Evolutionary conservation across 2,329 filamentous ascomycete species (phyloP).

Genomic region (Cercospora sojina): DNA sequence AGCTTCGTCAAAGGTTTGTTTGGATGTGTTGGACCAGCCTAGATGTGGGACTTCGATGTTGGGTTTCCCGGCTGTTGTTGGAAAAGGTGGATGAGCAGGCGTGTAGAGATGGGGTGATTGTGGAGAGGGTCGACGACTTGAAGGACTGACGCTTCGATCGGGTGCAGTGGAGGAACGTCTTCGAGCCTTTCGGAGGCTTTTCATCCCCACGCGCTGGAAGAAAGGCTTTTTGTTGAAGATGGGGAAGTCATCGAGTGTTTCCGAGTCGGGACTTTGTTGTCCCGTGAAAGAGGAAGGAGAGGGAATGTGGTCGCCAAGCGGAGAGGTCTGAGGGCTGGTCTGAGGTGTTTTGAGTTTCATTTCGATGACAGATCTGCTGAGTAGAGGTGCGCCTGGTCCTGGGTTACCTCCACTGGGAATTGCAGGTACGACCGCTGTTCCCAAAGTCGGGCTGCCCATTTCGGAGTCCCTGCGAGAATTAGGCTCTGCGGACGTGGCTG

Average conservation of each 20-base stretch:
- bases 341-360: slow-evolving; percentile 22
- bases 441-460: neutral
- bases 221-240: slow-evolving; percentile 20
- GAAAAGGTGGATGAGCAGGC: slow-evolving; percentile 12
- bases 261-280: neutral
- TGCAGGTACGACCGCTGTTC: neutral
- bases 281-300: neutral
- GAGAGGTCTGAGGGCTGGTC: slow-evolving; percentile 21
- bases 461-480: neutral
- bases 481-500: neutral
- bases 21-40: slow-evolving; percentile 30
- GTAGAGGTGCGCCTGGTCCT: slow-evolving; percentile 22
- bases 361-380: slow-evolving; percentile 28
- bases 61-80: neutral
- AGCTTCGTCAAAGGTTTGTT: slow-evolving; percentile 28
- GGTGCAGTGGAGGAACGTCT: neutral
- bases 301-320: neutral
- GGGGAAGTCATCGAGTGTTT: neutral
- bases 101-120: slow-evolving; percentile 24
- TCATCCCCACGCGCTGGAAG: slow-evolving; percentile 16
- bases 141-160: slow-evolving; percentile 8
- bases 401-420: neutral
- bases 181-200: neutral
- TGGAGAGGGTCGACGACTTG: slow-evolving; percentile 6
- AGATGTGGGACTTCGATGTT: slow-evolving; percentile 16